Evolutionary conservation across 106 monocot species (phyloP).

Genomic region (Apostasia ramifera): DNA sequence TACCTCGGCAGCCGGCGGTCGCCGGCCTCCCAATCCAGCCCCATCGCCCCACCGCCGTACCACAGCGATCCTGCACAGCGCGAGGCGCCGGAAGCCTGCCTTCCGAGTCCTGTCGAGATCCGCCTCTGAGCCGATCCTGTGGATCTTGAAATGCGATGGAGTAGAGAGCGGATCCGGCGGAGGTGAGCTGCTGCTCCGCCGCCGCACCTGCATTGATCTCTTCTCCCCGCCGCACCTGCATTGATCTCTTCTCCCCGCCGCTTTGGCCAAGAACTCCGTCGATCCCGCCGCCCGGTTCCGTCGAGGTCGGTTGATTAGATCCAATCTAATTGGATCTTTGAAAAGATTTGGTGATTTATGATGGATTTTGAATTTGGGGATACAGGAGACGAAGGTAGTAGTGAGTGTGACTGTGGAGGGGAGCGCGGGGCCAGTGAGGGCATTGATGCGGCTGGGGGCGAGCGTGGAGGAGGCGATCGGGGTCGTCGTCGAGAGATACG

Average conservation of each 20-base stretch:
- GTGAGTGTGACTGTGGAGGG: constrained; percentile 90
- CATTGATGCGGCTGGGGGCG: constrained; percentile 53
- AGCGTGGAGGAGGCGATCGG: constrained; percentile 66
- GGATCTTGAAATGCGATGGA: constrained; percentile 1
- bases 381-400: constrained; percentile 62
- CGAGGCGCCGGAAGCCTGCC: neutral
- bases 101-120: constrained; percentile 12
- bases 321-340: neutral
- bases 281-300: neutral
- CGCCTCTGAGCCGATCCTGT: constrained; percentile 30
- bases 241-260: constrained; percentile 9
- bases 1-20: neutral
- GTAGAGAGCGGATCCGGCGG: neutral
- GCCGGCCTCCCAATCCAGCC: neutral
- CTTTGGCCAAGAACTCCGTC: constrained; percentile 2
- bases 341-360: neutral
- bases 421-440: constrained; percentile 75
- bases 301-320: constrained; percentile 4
- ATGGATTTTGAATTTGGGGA: neutral
- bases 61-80: neutral
- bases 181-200: neutral
- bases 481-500: constrained; percentile 38
- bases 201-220: neutral
- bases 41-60: neutral
- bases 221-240: constrained; percentile 8